Conservation (phyloP, 2,329 filamentous ascomycete genomes). For the Cordyceps pruinosa region DNA sequence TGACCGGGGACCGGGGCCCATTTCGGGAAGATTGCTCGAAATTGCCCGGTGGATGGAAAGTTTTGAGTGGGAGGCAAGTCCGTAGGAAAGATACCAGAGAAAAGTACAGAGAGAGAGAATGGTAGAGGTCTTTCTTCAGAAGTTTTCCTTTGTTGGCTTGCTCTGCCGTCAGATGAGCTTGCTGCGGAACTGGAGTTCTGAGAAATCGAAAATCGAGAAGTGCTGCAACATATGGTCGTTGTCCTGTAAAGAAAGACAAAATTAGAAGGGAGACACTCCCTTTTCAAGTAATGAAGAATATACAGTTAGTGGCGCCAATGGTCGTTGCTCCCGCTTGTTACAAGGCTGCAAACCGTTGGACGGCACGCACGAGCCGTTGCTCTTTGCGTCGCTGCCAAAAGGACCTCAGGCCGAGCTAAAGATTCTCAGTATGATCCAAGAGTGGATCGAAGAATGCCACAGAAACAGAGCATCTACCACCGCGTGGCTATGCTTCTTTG, state of each 20-base stretch:
- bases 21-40: background rate
- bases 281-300: slow-evolving; percentile 1
- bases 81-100: background rate
- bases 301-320: background rate
- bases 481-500: slow-evolving; percentile 2
- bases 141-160: too few relatives aligned
- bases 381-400: background rate
- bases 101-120: background rate
- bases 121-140: background rate
- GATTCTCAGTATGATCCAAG: background rate
- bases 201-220: background rate
- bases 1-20: background rate
- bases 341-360: slow-evolving; percentile 1
- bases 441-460: slow-evolving; percentile 3
- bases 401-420: background rate
- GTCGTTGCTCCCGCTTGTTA: background rate
- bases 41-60: background rate
- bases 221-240: background rate
- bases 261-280: background rate
- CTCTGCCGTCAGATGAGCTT: background rate
- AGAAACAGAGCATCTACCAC: slow-evolving; percentile 7
- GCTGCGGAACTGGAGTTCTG: background rate
- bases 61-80: background rate
- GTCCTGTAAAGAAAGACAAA: background rate
- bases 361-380: slow-evolving; percentile 5